Percentiles rank a stretch among this genome's conserved stretches.
Evolutionary conservation across 129 eudicot species (phyloP).

Genomic region (Tanacetum coccineum): DNA sequence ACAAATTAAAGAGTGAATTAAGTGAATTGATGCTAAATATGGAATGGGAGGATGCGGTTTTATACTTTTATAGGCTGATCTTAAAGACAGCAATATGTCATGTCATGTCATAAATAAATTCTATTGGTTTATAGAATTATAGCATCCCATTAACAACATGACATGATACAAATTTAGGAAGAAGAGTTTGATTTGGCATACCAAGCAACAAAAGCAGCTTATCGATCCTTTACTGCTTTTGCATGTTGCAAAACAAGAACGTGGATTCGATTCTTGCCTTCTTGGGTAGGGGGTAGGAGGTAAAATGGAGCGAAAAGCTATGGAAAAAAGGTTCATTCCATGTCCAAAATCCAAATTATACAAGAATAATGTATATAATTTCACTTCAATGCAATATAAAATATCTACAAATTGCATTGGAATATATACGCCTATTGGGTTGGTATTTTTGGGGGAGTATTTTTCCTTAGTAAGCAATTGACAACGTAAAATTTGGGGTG

Average conservation of each 20-base stretch:
- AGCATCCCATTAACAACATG: constrained; percentile 16
- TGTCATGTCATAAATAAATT: constrained; percentile 24
- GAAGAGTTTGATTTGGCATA: neutral
- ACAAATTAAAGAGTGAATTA: neutral
- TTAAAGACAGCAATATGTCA: constrained; percentile 15
- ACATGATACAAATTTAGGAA: neutral
- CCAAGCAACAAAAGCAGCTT: constrained; percentile 30
- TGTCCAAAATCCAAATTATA: constrained; percentile 23
- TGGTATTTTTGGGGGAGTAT: constrained; percentile 11
- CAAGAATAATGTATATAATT: constrained; percentile 33
- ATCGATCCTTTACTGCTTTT: constrained; percentile 5
- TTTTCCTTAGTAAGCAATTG: constrained; percentile 18
- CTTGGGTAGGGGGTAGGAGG: neutral
- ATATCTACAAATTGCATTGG: constrained; percentile 16
- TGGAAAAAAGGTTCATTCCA: constrained; percentile 26
- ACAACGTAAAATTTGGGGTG: constrained; percentile 20
- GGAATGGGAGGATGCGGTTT: constrained; percentile 24
- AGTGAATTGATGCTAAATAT: constrained; percentile 20
- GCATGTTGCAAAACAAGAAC: constrained; percentile 17
- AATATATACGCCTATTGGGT: constrained; percentile 23
- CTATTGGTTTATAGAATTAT: constrained; percentile 13
- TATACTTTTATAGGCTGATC: constrained; percentile 32
- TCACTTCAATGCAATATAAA: constrained; percentile 27
- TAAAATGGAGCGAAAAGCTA: constrained; percentile 27
- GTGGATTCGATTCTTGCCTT: constrained; percentile 28